Base-by-base conservation (phyloP, 2,329 filamentous ascomycete genomes). In the Microthyrium microscopicum region DNA sequence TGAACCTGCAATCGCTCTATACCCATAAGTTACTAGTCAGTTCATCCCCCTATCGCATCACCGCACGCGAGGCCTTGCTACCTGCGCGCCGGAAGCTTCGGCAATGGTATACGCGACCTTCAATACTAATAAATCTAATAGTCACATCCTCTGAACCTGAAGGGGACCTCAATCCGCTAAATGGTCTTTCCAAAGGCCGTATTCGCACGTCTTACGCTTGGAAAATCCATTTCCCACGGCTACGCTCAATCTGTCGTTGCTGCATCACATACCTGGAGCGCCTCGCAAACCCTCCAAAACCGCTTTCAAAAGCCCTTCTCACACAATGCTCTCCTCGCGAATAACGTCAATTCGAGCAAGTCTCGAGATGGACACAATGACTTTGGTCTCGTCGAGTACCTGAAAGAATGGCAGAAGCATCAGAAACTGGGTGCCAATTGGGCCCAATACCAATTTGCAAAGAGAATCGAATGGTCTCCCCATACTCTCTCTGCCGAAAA, bases 231-330 rank as follows among this genome's bases (percentile, higher is more conserved):
- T 58, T 87, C 83, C 57, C 83, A 95, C 72, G 87, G 87, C 61
- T 95, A 94, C 70, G 85, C 85, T 48, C 87, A 95, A 58, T 93
- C 85, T 42, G 78, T 95, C 61, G 84, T 98, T 61, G 89, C 89
- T 52, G 87, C 84, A 49, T 83, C 83, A 43, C 84, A 93, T 69
- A 76, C 78, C 63, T 68, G 72, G 67, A 70, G 83, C 75, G 68
- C 74, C 62, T 53, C 83, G 26, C 64, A 70, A 41, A 58, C 16
- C 22, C 36, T 36, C 20, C 27, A 29, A 4, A 21, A 57, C 26
- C 61, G 63, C 29, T 57, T 68, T 42, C 68, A 51, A 40, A 53
- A 51, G 29, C 38, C 51, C 49, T 45, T 44, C 37, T 25, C 48
- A 53, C 39, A 50, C 51, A 29, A 31, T 50, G 58, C 36, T 62